Evolutionary conservation across 2,329 filamentous ascomycete species (phyloP).

Genomic region (Fusarium pseudocircinatum): DNA sequence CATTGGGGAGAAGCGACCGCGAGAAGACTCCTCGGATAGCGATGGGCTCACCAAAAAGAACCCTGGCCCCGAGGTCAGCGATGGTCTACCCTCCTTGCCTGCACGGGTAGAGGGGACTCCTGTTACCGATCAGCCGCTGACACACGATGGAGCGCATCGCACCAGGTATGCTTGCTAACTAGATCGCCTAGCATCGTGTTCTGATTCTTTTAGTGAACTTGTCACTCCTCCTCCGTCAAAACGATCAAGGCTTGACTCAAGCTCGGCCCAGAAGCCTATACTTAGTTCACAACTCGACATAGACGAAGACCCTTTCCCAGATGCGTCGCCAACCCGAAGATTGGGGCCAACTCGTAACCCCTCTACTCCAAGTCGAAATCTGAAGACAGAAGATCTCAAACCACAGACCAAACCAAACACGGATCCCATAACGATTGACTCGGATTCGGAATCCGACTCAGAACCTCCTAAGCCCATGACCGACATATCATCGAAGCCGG

Average conservation of each 20-base stretch:
- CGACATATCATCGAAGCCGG: background rate
- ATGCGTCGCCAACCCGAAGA: constrained; percentile 37
- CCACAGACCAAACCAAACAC: constrained; percentile 1
- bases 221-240: constrained; percentile 53
- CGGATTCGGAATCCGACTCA: constrained; percentile 49
- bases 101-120: background rate
- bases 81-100: background rate
- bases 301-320: constrained; percentile 22
- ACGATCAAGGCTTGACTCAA: constrained; percentile 45
- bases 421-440: constrained; percentile 39
- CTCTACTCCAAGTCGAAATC: constrained; percentile 12
- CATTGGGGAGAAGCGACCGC: constrained; percentile 33
- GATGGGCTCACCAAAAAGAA: constrained; percentile 2
- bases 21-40: constrained; percentile 29
- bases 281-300: constrained; percentile 22
- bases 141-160: constrained; percentile 20
- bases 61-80: background rate
- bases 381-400: constrained; percentile 1
- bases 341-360: constrained; percentile 7
- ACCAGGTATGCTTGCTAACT: constrained; percentile 32
- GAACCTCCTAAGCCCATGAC: constrained; percentile 17
- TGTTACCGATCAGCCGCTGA: constrained; percentile 18
- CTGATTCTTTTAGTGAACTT: constrained; percentile 45
- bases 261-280: constrained; percentile 28
- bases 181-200: background rate